These are phyloP conservation scores for Thermothielavioides terrestris DNA, from an alignment of 495 filamentous ascomycete genomes.

Conservation along the genomic window DNA sequence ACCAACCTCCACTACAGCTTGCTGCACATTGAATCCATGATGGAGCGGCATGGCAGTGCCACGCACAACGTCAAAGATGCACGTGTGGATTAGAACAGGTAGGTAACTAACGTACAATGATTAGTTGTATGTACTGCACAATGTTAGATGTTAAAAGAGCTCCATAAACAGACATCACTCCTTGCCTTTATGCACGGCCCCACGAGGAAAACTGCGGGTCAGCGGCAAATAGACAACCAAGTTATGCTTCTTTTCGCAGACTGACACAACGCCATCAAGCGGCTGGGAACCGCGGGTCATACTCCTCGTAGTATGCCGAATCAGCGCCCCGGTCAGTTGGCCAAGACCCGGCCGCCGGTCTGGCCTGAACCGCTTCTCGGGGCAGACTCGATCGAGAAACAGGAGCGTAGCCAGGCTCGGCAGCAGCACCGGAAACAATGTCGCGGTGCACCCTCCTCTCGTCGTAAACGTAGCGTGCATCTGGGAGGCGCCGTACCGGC, in stretches of 20 bases:
- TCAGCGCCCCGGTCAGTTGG: conserved; percentile 14
- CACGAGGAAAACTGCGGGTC: too few relatives aligned
- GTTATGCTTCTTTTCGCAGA: background rate
- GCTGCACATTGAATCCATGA: too few relatives aligned
- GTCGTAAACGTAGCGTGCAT: conserved; percentile 13
- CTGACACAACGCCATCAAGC: conserved; percentile 2
- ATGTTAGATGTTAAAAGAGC: too few relatives aligned
- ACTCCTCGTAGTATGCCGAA: conserved; percentile 29
- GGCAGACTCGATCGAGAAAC: background rate
- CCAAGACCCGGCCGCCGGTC: background rate
- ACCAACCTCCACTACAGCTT: too few relatives aligned
- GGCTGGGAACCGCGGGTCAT: conserved; percentile 30
- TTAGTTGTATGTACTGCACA: too few relatives aligned
- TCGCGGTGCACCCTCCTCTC: conserved; percentile 5
- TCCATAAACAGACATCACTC: too few relatives aligned
- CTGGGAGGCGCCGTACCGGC: conserved; percentile 28
- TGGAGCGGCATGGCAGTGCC: too few relatives aligned
- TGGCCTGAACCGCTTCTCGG: background rate
- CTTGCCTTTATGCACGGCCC: too few relatives aligned
- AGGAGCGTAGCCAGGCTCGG: conserved; percentile 17
- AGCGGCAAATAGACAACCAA: background rate
- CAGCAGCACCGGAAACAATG: conserved; percentile 3
- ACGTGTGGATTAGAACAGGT: too few relatives aligned
- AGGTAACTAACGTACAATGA: too few relatives aligned
- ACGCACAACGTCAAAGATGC: too few relatives aligned